Evolutionary conservation across 2,329 filamentous ascomycete genomes (phyloP), one percentile per base, ranked within the genome.

Genomic region (Colletotrichum liriopes): DNA sequence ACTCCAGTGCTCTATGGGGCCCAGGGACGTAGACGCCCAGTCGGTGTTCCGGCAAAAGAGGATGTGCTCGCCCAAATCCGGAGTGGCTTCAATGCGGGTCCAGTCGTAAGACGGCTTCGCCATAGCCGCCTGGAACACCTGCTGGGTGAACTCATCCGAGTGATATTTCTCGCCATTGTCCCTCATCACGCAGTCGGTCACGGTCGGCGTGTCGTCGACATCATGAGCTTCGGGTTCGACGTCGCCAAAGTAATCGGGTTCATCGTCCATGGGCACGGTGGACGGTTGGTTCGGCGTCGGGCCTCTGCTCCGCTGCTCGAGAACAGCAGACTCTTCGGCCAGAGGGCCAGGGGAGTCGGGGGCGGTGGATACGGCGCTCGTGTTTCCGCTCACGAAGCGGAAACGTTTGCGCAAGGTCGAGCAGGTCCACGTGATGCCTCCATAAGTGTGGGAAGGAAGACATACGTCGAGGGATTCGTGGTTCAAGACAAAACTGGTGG

Each of bases 1-100:
- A 1, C 88, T 84, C 93, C 94, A 97, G 59, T 86, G 83, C 74
- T 93, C 92, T 26, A 96, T 94, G 0, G 93, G 92, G 0, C 94
- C 94, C 1, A 96, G 84, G 5, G 91, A 84, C 1, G 94, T 96
- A 0, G 88, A 84, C 2, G 88, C 88, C 94, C 94, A 97, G 79
- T 95, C 91, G 45, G 92, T 81, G 49, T 89, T 90, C 47, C 93
- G 89, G 23, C 92, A 92, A 75, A 96, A 93, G 65, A 87, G 89
- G 58, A 96, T 92, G 78, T 96, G 94, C 11, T 86, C 83, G 1
- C 93, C 92, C 51, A 95, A 85, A 35, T 86, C 87, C 18, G 90
- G 84, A 5, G 89, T 89, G 16, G 92, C 63, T 1, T 92, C 89
- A 60, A 96, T 86, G 65, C 90, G 88, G 5, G 94, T 96, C 94